Evolutionary conservation across 176 grass and related monocot genomes (phyloP).

Genomic region (Phoenix dactylifera): DNA sequence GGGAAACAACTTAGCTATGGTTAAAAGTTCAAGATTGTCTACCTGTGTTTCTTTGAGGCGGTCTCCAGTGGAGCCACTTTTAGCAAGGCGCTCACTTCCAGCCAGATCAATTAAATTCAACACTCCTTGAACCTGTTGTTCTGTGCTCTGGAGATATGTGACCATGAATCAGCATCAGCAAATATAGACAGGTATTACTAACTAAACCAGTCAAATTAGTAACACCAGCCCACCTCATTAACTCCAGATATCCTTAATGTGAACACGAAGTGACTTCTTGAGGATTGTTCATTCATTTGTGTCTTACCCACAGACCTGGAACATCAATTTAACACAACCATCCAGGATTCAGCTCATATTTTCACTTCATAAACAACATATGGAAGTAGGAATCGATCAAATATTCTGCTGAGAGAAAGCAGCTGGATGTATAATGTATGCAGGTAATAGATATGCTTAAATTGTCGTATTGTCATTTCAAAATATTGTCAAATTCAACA

Average conservation of each 20-base stretch:
- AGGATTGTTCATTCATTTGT: conserved; percentile 94
- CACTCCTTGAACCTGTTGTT: conserved; percentile 74
- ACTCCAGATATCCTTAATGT: conserved; percentile 70
- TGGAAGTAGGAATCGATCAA: too few relatives aligned
- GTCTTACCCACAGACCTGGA: conserved; percentile 87
- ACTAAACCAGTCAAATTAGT: neutral
- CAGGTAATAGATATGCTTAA: too few relatives aligned
- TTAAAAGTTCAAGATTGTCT: neutral
- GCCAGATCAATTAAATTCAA: conserved; percentile 95
- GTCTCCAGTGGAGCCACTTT: conserved; percentile 83
- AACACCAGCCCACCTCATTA: conserved; percentile 47
- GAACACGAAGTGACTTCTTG: conserved; percentile 89
- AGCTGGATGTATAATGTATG: too few relatives aligned
- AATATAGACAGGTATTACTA: neutral
- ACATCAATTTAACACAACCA: too few relatives aligned
- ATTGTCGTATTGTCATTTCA: too few relatives aligned
- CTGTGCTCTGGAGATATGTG: conserved; percentile 41
- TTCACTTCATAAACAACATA: too few relatives aligned
- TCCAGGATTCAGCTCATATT: too few relatives aligned
- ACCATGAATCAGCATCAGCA: neutral
- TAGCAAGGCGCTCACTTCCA: conserved; percentile 85
- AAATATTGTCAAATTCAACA: too few relatives aligned
- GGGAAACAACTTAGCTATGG: too few relatives aligned
- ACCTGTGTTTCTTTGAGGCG: conserved; percentile 96
- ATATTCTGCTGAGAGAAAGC: too few relatives aligned